phyloP scores from a whole-genome alignment of 179 eudicot genomes.

The Heliamphora pulchella region DNA sequence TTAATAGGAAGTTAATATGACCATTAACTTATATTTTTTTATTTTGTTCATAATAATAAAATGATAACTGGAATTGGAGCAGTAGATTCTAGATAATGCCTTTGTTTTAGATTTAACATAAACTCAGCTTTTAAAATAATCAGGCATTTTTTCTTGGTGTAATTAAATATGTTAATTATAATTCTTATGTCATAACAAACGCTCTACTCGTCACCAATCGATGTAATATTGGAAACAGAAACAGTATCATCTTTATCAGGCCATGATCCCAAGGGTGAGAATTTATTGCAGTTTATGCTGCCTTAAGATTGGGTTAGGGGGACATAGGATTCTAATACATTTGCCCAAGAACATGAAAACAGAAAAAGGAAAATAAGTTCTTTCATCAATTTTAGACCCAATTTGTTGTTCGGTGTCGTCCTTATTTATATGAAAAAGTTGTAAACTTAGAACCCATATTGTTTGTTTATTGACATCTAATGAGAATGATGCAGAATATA shows the following conservation, averaged over 20 bases:
- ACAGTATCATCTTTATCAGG: background rate
- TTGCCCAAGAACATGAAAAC: background rate
- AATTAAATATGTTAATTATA: background rate
- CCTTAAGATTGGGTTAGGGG: background rate
- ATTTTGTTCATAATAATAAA: background rate
- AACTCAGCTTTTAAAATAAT: background rate
- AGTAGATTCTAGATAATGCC: constrained; percentile 4
- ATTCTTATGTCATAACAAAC: background rate
- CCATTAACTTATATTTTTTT: background rate
- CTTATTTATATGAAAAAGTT: background rate
- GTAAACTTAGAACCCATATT: background rate
- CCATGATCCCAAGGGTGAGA: background rate
- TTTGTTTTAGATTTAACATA: background rate
- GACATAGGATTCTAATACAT: background rate
- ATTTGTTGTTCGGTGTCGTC: background rate
- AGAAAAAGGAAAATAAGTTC: background rate
- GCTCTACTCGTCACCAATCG: too few species aligned
- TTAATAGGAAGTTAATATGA: background rate
- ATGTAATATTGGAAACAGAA: background rate
- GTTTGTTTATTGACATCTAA: background rate
- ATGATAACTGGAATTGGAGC: background rate
- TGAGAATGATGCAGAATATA: constrained; percentile 8
- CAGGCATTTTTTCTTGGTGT: background rate
- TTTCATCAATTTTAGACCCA: background rate
- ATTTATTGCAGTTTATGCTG: background rate